A percentile compares a stretch with the other conserved stretches of the same genome.
phyloP scores from a whole-genome alignment of 2,329 filamentous ascomycete species.

The Ceratocystiopsis sp. region DNA sequence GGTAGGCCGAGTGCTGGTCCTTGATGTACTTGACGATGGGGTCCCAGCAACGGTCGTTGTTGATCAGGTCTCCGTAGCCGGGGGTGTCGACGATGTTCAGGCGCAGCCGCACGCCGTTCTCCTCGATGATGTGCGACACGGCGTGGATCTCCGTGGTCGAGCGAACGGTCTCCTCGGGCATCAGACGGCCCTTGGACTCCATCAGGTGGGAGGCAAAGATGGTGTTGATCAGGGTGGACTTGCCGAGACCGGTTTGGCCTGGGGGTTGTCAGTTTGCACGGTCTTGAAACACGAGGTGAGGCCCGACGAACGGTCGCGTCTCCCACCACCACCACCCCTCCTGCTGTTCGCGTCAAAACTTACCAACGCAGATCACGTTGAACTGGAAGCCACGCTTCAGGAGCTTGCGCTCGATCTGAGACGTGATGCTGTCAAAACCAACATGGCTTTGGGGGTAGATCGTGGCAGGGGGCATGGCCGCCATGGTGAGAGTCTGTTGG shows the following conservation, averaged over 20 bases:
- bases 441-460: slow-evolving; percentile 94
- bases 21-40: slow-evolving; percentile 99
- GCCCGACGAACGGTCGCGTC: too few species aligned
- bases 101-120: slow-evolving; percentile 93
- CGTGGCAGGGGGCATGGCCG: slow-evolving; percentile 49
- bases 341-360: slow-evolving; percentile 24
- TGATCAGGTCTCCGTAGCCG: slow-evolving; percentile 95
- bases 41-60: slow-evolving; percentile 99
- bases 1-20: slow-evolving; percentile 97
- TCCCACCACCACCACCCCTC: too few species aligned
- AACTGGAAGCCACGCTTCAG: slow-evolving; percentile 99
- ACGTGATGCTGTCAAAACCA: slow-evolving; percentile 99
- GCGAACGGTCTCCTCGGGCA: slow-evolving; percentile 83
- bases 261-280: slow-evolving; percentile 4
- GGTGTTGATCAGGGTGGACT: slow-evolving; percentile 98
- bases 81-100: slow-evolving; percentile 99
- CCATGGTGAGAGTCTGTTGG: slow-evolving; percentile 22
- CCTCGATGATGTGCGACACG: slow-evolving; percentile 96
- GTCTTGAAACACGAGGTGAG: too few species aligned
- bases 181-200: slow-evolving; percentile 90
- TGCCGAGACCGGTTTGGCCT: slow-evolving; percentile 97
- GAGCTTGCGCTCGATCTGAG: slow-evolving; percentile 98
- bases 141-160: slow-evolving; percentile 96
- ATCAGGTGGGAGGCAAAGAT: slow-evolving; percentile 99
- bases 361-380: slow-evolving; percentile 92